Base-by-base conservation (phyloP, 225 moss, liverwort and hornwort genomes). In the Physcomitrellopsis africana region DNA sequence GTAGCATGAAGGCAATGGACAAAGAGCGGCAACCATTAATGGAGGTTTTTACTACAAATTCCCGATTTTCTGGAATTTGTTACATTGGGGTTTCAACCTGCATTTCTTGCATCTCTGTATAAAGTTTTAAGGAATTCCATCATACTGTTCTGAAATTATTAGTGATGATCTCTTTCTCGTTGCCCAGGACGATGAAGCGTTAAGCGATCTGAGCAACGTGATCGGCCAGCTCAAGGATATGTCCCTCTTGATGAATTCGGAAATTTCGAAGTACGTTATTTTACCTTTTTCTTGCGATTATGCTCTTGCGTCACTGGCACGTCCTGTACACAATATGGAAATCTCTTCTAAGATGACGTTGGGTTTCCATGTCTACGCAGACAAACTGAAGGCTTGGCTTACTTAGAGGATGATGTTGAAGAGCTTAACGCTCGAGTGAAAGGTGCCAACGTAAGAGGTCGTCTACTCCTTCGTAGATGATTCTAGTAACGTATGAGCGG, bases 201-300 rank as follows among this genome's bases (percentile, higher is more conserved):
- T 90, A 41, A 46, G 67, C 22, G 85, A 87, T 73, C 66, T 90
- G 41, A 87, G 87, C 62, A 82, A 86, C 51, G 51, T 86, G 52
- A 45, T 90, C 59, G 83, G 81, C 27, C 79, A 80, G 10, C 69
- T 87, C 58, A 90, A 90, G 53, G 81, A 83, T 69, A 86, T 90
- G 87, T 83, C 83, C 19, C 5, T 80, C 32, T 74, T 87, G 0
- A 90, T 90, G 85, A 79, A 85, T 51, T 55, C 64, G 69, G 87
- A 90, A 76, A 83, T 90, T 47, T 78, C 74, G 49, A 90, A 80
- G 85, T 89, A 11, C 75, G 55, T 22, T 5, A 0, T 47, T 51
- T 44, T 2, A 5, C 52, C 6, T 14, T 5, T 51, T 51, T 5
- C 51, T 3, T 51, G 32, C 7, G 32, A 37, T 5, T 37, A 37